Base-by-base conservation (phyloP, 2,329 filamentous ascomycete genomes). In the Aspergillus arachidicola region DNA sequence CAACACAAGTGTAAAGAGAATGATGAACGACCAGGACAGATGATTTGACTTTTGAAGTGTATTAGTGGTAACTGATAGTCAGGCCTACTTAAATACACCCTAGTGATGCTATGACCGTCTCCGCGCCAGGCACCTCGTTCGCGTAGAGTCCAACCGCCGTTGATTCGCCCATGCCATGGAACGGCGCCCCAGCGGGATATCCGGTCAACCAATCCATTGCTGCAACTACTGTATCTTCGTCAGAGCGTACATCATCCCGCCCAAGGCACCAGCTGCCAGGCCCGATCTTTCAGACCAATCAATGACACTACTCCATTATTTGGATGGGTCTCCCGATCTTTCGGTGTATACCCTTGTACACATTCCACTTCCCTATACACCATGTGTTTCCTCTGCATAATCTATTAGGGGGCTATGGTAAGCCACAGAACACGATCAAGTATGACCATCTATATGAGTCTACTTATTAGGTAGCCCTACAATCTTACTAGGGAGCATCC, bases 241-340 rank as follows among this genome's bases (percentile, higher is more conserved):
- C 63, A 69, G 66, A 61, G 68, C 61, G 66, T 72, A 70, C 70
- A 75, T 73, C 72, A 74, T 72, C 66, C 68, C 69, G 67, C 60
- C 69, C 70, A 67, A 68, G 69, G 68, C 66, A 71, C 62, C 58
- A 66, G 59, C 68, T 70, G 68, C 64, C 68, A 69, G 68, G 66
- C 64, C 71, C 71, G 69, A 60, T 70, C 65, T 65, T 68, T 66
- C 61, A 58, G 58, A 58, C 64, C 66, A 69, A 43, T 70, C 59
- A 64, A 50, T 60, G 50, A 62, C 57, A 58, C 60, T 56, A 41
- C 59, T 63, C 21, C 55, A 61, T 67, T 62, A 62, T 62, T 65
- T 38, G 45, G 53, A 63, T 66, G 65, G 66, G 66, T 62, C 63
- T 61, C 62, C 63, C 66, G 69, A 71, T 72, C 68, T 69, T 69